A percentile compares a stretch with the other conserved stretches of the same genome.
phyloP scores from a whole-genome alignment of 2,329 filamentous ascomycete species.

The Aaosphaeria pasadenensis region DNA sequence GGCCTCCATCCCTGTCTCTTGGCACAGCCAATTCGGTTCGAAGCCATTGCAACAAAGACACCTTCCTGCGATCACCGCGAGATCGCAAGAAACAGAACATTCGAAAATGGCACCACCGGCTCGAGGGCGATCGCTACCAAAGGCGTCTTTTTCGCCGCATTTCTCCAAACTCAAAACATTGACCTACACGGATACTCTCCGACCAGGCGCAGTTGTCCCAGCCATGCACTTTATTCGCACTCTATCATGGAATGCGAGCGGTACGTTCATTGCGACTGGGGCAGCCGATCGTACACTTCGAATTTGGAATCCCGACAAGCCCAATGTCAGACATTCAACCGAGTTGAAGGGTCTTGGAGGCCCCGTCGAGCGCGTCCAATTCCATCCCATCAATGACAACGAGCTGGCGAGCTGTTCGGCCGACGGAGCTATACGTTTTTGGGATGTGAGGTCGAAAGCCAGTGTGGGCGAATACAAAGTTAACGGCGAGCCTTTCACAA shows the following conservation, averaged over 20 bases:
- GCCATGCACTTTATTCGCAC: constrained; percentile 56
- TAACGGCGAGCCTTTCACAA: constrained; percentile 62
- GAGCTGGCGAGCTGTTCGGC: constrained; percentile 72
- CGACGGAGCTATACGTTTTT: constrained; percentile 74
- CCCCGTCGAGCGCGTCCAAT: constrained; percentile 69
- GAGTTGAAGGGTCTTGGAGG: constrained; percentile 55
- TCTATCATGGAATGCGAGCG: constrained; percentile 85
- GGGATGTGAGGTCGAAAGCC: constrained; percentile 73
- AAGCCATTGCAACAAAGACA: no score
- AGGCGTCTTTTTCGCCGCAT: constrained; percentile 65
- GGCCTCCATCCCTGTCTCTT: no score
- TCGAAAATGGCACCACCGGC: constrained; percentile 36
- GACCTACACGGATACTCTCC: constrained; percentile 54
- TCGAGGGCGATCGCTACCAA: constrained; percentile 58
- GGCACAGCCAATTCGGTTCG: no score
- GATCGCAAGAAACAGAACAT: not conserved
- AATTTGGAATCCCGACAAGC: constrained; percentile 79
- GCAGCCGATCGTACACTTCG: constrained; percentile 67
- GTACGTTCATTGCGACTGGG: constrained; percentile 80
- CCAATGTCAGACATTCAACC: constrained; percentile 70
- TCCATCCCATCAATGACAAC: constrained; percentile 73
- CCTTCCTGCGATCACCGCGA: no score
- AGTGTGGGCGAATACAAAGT: constrained; percentile 66
- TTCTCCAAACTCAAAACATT: constrained; percentile 70
- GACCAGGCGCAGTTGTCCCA: constrained; percentile 29